Evolutionary conservation across 1,284 basidiomycete species (phyloP), one percentile per base, ranked within the genome.

Genomic region (Sutorius eximius): DNA sequence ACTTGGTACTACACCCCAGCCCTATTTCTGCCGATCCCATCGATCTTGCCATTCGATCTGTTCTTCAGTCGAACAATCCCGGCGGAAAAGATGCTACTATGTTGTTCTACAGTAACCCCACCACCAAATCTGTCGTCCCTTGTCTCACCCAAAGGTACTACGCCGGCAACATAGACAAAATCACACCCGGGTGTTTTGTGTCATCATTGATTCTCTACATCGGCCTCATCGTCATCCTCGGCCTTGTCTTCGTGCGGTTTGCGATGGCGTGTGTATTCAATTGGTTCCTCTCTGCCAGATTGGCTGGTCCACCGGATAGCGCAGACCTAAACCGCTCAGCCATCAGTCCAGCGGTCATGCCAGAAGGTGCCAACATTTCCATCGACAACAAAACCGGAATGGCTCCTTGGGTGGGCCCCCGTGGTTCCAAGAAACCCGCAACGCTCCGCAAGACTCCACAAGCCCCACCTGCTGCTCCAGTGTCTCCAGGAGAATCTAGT

Each of bases 261-360:
- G 75, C 83, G 64, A 98, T 99, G 96, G 97, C 97, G 3, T 91
- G 93, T 69, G 75, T 95, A 57, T 99, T 98, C 82, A 93, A 85
- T 65, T 99, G 95, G 95, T 96, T 95, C 77, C 76, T 99, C 56
- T 93, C 91, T 8, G 82, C 82, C 18, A 82, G 81, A 52, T 82
- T 95, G 45, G 89, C 91, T 34, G 83, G 84, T 13, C 85, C 89
- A 30, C 91, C 90, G 1, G 79, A 82, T 57, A 82, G 70, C 54
- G 79, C 79, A 52, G 80, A 91, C 48, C 77, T 95, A 20, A 84
- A 82, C 65, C 81, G 87, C 36, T 83, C 85, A 18, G 93, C 85
- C 45, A 89, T 98, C 68, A 91, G 89, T 62, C 95, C 95, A n/a
- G 90, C 92, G 2, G 92, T 97, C 56, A 84, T 98, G 82, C 96